Percentiles rank a stretch among this genome's conserved stretches.
Evolutionary conservation across 2,329 filamentous ascomycete genomes (phyloP).

Genomic region (Exophiala xenobiotica): DNA sequence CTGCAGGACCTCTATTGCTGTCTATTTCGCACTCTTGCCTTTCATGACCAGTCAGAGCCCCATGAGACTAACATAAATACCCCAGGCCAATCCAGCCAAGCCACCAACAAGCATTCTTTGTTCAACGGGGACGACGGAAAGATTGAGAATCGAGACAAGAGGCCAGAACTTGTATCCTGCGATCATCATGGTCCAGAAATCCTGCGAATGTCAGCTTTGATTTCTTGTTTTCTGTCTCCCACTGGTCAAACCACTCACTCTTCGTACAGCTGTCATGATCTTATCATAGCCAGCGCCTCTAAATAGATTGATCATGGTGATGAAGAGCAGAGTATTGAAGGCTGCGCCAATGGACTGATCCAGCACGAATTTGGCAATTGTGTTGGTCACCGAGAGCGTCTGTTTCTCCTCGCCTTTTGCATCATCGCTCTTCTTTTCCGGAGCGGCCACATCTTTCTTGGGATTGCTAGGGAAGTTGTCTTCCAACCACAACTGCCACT

Average conservation of each 20-base stretch:
- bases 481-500: conserved; percentile 83
- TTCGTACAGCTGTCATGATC: conserved; percentile 36
- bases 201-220: conserved; percentile 6
- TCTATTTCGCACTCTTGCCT: no score
- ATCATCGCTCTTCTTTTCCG: conserved; percentile 56
- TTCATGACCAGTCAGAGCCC: no score
- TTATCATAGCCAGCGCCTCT: conserved; percentile 37
- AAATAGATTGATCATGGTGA: conserved; percentile 56
- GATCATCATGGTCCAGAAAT: conserved; percentile 34
- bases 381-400: conserved; percentile 25
- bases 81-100: conserved; percentile 40
- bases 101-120: conserved; percentile 39
- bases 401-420: conserved; percentile 13
- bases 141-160: conserved; percentile 40
- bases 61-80: conserved; percentile 53
- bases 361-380: conserved; percentile 46
- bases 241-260: conserved; percentile 31
- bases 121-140: conserved; percentile 39
- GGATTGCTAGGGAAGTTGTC: conserved; percentile 63
- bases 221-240: conserved; percentile 43
- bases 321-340: conserved; percentile 57
- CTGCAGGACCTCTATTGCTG: no score
- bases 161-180: conserved; percentile 44
- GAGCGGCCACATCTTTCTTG: conserved; percentile 32
- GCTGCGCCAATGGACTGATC: conserved; percentile 58